Conservation (phyloP, 495 filamentous ascomycete species). For the Margaritispora aquatica region DNA sequence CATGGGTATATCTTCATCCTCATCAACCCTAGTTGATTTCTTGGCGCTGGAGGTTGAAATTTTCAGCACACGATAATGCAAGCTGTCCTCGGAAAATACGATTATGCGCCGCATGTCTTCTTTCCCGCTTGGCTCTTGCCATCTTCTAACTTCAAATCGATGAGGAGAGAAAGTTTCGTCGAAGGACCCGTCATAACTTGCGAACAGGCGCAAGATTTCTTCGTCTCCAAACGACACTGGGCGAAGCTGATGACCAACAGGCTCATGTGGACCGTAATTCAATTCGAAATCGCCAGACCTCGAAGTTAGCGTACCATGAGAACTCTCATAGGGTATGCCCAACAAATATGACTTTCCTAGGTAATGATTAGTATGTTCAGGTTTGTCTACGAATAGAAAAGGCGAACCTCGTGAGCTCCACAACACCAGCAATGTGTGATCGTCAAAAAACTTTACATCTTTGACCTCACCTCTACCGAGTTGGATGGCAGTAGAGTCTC, state of each 20-base stretch:
- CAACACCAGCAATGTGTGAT: constrained; percentile 36
- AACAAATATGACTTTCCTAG: constrained; percentile 18
- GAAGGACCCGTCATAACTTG: constrained; percentile 23
- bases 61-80: constrained; percentile 33
- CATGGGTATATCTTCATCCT: constrained; percentile 19
- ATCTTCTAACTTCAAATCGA: constrained; percentile 37
- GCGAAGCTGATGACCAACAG: neutral
- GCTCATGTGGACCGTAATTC: neutral
- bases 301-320: constrained; percentile 13
- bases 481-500: constrained; percentile 28
- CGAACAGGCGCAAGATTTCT: constrained; percentile 8
- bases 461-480: constrained; percentile 36
- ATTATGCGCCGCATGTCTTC: constrained; percentile 36
- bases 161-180: constrained; percentile 33
- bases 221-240: constrained; percentile 18
- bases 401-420: constrained; percentile 33
- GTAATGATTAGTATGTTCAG: neutral
- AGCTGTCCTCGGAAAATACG: constrained; percentile 36
- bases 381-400: neutral
- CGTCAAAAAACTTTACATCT: constrained; percentile 44
- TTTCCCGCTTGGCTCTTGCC: constrained; percentile 16
- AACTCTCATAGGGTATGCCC: constrained; percentile 14
- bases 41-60: neutral
- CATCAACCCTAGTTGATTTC: neutral
- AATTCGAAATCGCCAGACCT: neutral